Evolutionary conservation across 2,329 filamentous ascomycete genomes (phyloP).

Genomic region (Pestalotiopsis sp.): DNA sequence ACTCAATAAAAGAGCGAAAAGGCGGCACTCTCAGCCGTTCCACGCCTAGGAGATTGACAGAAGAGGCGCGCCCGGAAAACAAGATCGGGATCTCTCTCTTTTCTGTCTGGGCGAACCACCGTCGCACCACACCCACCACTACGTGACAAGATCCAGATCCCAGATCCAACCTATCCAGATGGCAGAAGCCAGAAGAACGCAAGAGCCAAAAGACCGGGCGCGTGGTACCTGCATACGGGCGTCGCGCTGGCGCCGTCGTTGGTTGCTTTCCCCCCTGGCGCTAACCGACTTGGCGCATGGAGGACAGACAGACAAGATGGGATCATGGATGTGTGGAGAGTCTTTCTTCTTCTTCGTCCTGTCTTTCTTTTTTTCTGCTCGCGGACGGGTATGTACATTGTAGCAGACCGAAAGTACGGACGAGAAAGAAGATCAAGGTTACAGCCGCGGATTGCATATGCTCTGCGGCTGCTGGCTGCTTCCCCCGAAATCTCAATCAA

Average conservation of each 20-base stretch:
- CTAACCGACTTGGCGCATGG: background rate
- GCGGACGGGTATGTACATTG: background rate
- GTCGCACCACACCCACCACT: background rate
- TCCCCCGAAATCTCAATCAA: background rate
- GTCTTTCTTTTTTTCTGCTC: background rate
- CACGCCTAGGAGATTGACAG: background rate
- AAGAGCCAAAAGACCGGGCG: background rate
- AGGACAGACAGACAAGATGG: background rate
- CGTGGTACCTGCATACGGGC: background rate
- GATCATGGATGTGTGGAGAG: background rate
- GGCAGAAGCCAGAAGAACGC: background rate
- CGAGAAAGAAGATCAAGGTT: background rate
- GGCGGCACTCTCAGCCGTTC: no score
- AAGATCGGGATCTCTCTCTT: background rate
- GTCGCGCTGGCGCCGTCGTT: background rate
- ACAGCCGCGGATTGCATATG: background rate
- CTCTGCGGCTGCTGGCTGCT: background rate
- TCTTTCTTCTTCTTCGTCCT: background rate
- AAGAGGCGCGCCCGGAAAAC: background rate
- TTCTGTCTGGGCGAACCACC: background rate
- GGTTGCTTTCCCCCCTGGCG: background rate
- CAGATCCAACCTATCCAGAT: background rate
- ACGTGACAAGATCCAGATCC: no score
- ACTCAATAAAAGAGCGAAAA: background rate
- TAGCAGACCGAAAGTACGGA: background rate